These are phyloP conservation scores for Anthracocystis panici-leucophaei DNA, from an alignment of 1,284 basidiomycete species.

Conservation along the genomic window DNA sequence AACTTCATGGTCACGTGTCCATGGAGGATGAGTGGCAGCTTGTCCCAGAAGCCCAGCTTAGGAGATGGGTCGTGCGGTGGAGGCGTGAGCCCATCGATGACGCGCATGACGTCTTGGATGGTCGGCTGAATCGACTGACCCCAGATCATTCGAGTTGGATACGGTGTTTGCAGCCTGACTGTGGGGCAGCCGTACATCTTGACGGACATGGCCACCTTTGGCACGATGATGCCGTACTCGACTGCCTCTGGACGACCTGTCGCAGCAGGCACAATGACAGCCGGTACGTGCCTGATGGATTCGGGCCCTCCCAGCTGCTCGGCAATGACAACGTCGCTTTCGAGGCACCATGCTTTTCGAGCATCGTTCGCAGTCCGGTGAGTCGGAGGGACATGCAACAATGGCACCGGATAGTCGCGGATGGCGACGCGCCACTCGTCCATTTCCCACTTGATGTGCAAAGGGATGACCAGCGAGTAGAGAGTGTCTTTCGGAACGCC, in stretches of 20 bases:
- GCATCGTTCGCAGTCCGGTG: slow-evolving; percentile 23
- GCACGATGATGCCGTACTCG: slow-evolving; percentile 78
- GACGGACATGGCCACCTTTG: slow-evolving; percentile 94
- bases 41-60: slow-evolving; percentile 94
- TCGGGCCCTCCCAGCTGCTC: slow-evolving; percentile 84
- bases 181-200: slow-evolving; percentile 83
- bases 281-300: slow-evolving; percentile 70
- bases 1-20: slow-evolving; percentile 84
- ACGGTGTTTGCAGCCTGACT: slow-evolving; percentile 78
- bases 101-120: slow-evolving; percentile 86
- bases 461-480: slow-evolving; percentile 85
- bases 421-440: slow-evolving; percentile 77
- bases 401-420: slow-evolving; percentile 78
- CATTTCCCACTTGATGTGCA: slow-evolving; percentile 82
- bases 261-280: slow-evolving; percentile 62
- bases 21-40: slow-evolving; percentile 77
- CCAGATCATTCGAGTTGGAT: slow-evolving; percentile 85
- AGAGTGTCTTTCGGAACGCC: slow-evolving; percentile 79
- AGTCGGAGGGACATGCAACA: slow-evolving; percentile 72
- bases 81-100: slow-evolving; percentile 84
- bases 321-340: slow-evolving; percentile 85
- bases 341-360: slow-evolving; percentile 75
- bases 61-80: slow-evolving; percentile 88
- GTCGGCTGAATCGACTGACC: slow-evolving; percentile 88
- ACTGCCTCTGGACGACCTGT: slow-evolving; percentile 72